Evolutionary conservation across 1,139 yeast genomes (phyloP).

Genomic region (Geotrichum europaeum): DNA sequence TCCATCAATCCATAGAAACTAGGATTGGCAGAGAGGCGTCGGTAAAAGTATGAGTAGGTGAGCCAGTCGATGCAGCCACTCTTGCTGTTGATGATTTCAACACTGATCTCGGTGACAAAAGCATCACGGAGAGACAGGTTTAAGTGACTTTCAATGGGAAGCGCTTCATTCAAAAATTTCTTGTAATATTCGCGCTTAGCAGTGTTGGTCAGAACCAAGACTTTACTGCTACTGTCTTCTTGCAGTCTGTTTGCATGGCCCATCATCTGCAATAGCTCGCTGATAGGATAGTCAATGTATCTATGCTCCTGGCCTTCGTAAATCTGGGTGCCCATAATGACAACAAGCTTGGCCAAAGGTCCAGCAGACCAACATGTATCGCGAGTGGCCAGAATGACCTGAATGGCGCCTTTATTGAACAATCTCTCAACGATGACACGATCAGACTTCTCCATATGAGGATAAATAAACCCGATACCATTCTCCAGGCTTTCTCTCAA

Average conservation of each 20-base stretch:
- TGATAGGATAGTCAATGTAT: slow-evolving; percentile 60
- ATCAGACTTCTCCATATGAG: slow-evolving; percentile 56
- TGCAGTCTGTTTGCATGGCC: slow-evolving; percentile 46
- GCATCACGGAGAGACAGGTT: slow-evolving; percentile 56
- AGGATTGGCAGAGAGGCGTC: slow-evolving; percentile 76
- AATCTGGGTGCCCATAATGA: slow-evolving; percentile 65
- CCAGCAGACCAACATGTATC: slow-evolving; percentile 43
- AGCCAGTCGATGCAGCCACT: slow-evolving; percentile 92
- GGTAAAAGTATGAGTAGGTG: slow-evolving; percentile 75
- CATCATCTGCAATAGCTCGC: slow-evolving; percentile 65
- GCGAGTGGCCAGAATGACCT: slow-evolving; percentile 51
- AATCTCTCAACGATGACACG: slow-evolving; percentile 48
- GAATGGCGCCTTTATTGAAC: slow-evolving; percentile 45
- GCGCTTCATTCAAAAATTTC: slow-evolving; percentile 63
- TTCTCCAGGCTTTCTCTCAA: slow-evolving; percentile 43
- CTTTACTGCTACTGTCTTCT: slow-evolving; percentile 37
- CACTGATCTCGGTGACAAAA: slow-evolving; percentile 64
- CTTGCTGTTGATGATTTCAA: slow-evolving; percentile 55
- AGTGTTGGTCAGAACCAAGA: slow-evolving; percentile 51
- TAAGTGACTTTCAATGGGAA: slow-evolving; percentile 80
- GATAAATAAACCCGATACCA: slow-evolving; percentile 66
- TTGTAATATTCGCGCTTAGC: slow-evolving; percentile 58
- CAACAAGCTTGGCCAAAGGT: slow-evolving; percentile 51
- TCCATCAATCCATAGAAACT: slow-evolving; percentile 76
- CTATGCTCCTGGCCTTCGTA: slow-evolving; percentile 73